Base-by-base conservation (phyloP, 257 asterid genomes). In the Lantana camara region DNA sequence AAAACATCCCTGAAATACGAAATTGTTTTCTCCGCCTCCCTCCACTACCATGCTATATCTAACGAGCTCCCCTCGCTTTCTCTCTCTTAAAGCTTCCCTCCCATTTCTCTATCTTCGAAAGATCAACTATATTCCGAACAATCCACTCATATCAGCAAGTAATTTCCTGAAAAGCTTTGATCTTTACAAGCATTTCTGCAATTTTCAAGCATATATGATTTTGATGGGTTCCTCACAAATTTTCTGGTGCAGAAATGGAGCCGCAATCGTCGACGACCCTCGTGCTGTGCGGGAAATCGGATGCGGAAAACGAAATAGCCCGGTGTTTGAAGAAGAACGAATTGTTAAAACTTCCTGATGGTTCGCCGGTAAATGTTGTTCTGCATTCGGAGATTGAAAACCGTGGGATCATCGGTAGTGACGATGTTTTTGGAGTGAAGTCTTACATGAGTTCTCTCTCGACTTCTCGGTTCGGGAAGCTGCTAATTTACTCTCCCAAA, bases 401-500 rank as follows among this genome's bases (percentile, higher is more conserved):
- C 12, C 37, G 13, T 35, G 77, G 57, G 63, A 57, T 24, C 24
- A 13, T 37, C 15, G 76, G 27, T 12, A 42, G 50, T 4, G 87
- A 67, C 7, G 81, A 68, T 6, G 74, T 23, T 22, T 94, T 90
- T 69, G 73, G 61, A 22, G 37, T 84, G 24, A 49, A 76, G 27
- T 72, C 84, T 60, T 88, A 80, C 78, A 74, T 88, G 78, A 63
- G 72, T 63, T 68, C 68, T 20, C 87, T 94, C 20, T 68, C 83
- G 2, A 71, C 96, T 10, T 64, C 72, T 54, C 66, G 78, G 15
- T 82, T 85, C 47, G 99, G 97, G 30, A 88, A 77, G 74, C 71
- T 93, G 68, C 78, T 93, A 23, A 17, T 93, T 73, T 85, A 82
- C 78, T 83, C 99, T 27, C 90, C 95, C 14, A 77, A 76, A 74